Conservation (phyloP, 2,329 filamentous ascomycete genomes). For the Diaporthe longicolla region DNA sequence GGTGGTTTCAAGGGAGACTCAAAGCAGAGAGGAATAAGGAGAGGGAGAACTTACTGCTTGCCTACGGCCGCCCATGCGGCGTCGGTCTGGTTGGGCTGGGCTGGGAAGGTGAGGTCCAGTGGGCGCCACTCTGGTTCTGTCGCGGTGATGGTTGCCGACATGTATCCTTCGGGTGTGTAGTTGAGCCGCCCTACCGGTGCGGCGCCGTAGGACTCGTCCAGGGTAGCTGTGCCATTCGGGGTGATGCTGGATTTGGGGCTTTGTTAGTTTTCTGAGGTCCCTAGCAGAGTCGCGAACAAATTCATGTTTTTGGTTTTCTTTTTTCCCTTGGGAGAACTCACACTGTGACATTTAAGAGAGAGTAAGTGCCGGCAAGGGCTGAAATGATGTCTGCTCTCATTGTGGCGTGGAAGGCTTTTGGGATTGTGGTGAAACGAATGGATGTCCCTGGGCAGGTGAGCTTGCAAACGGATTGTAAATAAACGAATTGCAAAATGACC, state of each 20-base stretch:
- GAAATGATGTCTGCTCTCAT: conserved; percentile 20
- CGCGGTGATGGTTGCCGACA: conserved; percentile 50
- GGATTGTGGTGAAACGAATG: background rate
- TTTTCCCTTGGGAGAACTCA: background rate
- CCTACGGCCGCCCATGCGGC: conserved; percentile 49
- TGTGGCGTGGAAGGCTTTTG: background rate
- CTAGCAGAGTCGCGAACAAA: too few relatives aligned
- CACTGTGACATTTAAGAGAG: conserved; percentile 32
- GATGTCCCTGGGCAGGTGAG: background rate
- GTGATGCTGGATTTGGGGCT: background rate
- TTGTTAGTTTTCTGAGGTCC: conserved; percentile 14
- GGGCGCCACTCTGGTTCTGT: conserved; percentile 48
- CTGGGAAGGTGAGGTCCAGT: conserved; percentile 44
- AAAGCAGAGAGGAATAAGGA: fast-evolving
- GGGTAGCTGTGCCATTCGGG: conserved; percentile 41
- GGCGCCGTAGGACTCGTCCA: conserved; percentile 44
- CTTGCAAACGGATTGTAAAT: background rate
- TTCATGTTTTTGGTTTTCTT: too few relatives aligned
- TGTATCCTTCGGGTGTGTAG: conserved; percentile 47
- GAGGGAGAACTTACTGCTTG: conserved; percentile 28
- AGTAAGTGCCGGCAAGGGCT: conserved; percentile 31
- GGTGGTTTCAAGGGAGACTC: background rate
- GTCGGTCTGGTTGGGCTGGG: conserved; percentile 46
- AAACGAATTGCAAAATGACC: background rate
- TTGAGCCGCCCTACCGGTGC: conserved; percentile 47